These are phyloP conservation scores for Xylaria sp. DNA, from an alignment of 2,329 filamentous ascomycete genomes.

Conservation along the genomic window DNA sequence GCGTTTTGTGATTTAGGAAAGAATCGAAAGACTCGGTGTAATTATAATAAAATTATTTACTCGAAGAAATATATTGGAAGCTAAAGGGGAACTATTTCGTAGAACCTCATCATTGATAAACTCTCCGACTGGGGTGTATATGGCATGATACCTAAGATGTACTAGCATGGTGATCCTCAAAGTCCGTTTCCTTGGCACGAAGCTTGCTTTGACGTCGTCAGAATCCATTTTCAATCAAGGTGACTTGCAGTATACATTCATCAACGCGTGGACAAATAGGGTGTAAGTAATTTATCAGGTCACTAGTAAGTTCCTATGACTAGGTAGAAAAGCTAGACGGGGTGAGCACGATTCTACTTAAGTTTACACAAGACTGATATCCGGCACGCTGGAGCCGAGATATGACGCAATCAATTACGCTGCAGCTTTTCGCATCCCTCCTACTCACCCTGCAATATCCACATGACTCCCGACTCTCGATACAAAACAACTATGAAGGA, in stretches of 20 bases:
- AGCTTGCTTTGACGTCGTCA: constrained; percentile 22
- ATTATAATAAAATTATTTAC: neutral
- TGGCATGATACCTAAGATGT: constrained; percentile 1
- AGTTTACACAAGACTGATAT: neutral
- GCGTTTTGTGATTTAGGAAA: neutral
- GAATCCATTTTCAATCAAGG: constrained; percentile 3
- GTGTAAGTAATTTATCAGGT: neutral
- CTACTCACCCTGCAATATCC: neutral
- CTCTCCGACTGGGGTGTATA: neutral
- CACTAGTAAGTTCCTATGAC: neutral
- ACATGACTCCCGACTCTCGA: neutral
- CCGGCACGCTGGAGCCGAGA: constrained; percentile 20
- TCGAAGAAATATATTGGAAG: neutral
- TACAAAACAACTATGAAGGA: neutral
- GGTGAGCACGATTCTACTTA: neutral
- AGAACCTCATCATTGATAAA: constrained; percentile 1
- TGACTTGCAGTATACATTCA: constrained; percentile 4
- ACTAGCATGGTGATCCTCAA: neutral
- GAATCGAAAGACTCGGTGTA: neutral
- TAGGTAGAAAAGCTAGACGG: neutral
- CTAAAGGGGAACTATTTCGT: neutral
- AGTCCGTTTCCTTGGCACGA: constrained; percentile 29
- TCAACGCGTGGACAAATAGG: neutral
- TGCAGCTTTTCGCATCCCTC: neutral
- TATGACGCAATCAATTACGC: constrained; percentile 26